phyloP scores from a whole-genome alignment of 805 yeast genomes.

The Wickerhamomyces mucosus region DNA sequence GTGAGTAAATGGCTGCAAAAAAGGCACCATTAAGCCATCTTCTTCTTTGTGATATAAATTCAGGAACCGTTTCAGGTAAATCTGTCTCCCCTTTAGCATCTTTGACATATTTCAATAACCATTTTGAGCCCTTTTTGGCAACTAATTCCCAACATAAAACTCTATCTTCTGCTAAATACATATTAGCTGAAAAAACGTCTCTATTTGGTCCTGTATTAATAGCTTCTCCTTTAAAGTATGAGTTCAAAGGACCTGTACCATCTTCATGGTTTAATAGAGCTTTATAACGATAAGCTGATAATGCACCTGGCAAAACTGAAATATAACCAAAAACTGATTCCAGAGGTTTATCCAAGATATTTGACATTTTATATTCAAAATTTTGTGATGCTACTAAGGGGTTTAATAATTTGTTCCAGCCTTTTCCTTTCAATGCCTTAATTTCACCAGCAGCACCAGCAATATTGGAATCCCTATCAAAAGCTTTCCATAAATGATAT shows the following conservation, averaged over 20 bases:
- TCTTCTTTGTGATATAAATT: slow-evolving; percentile 90
- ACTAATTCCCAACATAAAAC: slow-evolving; percentile 94
- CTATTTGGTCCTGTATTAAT: slow-evolving; percentile 44
- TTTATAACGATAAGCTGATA: slow-evolving; percentile 86
- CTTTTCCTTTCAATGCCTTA: slow-evolving; percentile 88
- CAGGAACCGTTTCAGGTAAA: slow-evolving; percentile 92
- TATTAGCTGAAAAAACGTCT: slow-evolving; percentile 89
- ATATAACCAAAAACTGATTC: slow-evolving; percentile 92
- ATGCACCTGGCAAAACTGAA: slow-evolving; percentile 89
- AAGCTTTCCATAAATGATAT: slow-evolving; percentile 95
- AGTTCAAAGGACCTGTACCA: slow-evolving; percentile 85
- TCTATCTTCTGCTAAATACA: slow-evolving; percentile 96
- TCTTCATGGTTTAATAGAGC: slow-evolving; percentile 79
- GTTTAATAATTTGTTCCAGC: slow-evolving; percentile 70
- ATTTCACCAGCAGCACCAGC: slow-evolving; percentile 99
- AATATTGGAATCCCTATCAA: slow-evolving; percentile 90
- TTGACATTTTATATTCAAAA: slow-evolving; percentile 95
- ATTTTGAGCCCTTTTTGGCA: slow-evolving; percentile 71
- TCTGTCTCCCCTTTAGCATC: slow-evolving; percentile 95
- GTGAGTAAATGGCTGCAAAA: slow-evolving; percentile 90
- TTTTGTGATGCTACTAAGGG: slow-evolving; percentile 95
- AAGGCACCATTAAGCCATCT: slow-evolving; percentile 98
- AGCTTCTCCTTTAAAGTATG: slow-evolving; percentile 86
- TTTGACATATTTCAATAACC: slow-evolving; percentile 88
- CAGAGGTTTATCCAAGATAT: slow-evolving; percentile 87